A percentile compares a stretch with the other conserved stretches of the same genome.
Conservation (phyloP, 2,329 filamentous ascomycete species). For the Zymoseptoria pseudotritici region DNA sequence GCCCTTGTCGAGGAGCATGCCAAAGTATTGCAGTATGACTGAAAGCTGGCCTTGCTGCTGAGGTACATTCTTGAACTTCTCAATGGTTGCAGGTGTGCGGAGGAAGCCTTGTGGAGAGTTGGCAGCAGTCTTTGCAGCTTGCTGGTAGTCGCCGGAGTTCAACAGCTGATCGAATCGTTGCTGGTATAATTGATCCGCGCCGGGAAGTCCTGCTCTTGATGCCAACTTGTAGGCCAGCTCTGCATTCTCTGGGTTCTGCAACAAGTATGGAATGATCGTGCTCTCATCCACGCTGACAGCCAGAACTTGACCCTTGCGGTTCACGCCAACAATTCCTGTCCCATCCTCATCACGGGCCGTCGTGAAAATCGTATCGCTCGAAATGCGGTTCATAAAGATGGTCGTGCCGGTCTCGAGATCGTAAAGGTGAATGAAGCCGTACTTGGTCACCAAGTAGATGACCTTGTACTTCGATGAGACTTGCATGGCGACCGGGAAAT, state of each 20-base stretch:
- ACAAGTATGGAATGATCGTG: slow-evolving; percentile 85
- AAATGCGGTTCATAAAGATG: slow-evolving; percentile 99
- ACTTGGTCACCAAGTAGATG: slow-evolving; percentile 96
- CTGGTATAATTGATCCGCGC: slow-evolving; percentile 86
- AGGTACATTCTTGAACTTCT: slow-evolving; percentile 84
- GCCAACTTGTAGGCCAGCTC: slow-evolving; percentile 93
- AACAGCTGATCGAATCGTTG: slow-evolving; percentile 89
- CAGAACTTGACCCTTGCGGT: slow-evolving; percentile 93
- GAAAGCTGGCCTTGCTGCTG: slow-evolving; percentile 80
- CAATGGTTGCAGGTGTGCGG: slow-evolving; percentile 88
- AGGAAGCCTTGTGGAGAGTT: slow-evolving; percentile 95
- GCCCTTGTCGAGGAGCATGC: slow-evolving; percentile 93
- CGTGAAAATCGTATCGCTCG: slow-evolving; percentile 97
- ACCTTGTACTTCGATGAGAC: slow-evolving; percentile 94
- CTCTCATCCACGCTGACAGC: slow-evolving; percentile 89
- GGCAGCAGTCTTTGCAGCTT: slow-evolving; percentile 91
- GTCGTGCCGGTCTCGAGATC: slow-evolving; percentile 91
- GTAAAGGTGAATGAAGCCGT: slow-evolving; percentile 97
- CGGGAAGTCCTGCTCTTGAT: slow-evolving; percentile 84
- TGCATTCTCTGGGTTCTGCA: slow-evolving; percentile 91
- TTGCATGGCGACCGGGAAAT: slow-evolving; percentile 97
- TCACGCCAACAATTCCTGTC: slow-evolving; percentile 85
- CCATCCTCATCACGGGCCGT: slow-evolving; percentile 78
- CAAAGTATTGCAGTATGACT: slow-evolving; percentile 93
- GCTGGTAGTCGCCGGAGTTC: slow-evolving; percentile 68